Base-by-base conservation (phyloP, 768 basidiomycete genomes). In the Daedalea quercina region DNA sequence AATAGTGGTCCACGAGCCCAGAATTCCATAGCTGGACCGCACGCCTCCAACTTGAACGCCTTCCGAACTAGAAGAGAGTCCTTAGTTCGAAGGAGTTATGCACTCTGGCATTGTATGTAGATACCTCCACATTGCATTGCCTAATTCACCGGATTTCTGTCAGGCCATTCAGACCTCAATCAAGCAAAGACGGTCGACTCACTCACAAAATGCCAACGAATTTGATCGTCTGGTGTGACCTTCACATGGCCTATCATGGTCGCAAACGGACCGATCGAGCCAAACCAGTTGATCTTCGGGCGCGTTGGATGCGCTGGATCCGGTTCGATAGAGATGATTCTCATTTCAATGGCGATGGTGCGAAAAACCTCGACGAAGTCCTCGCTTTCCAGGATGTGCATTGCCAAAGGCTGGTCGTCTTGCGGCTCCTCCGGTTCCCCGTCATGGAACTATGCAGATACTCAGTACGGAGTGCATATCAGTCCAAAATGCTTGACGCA, bases 151-250 rank as follows among this genome's bases (percentile, higher is more conserved):
- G 28, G 76, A 54, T 23, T 47, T 50, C 47, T 40, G 33, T 50
- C 24, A 49, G 48, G 23, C 48, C 62, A 43, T 42, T 57, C 24
- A 33, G 19, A 11, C 9, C 43, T 11, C 19, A 33, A 26, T 15
- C 17, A 1, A 33, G 40, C 12, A 37, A 15, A 35, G 12, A 23
- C 23, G 20, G 11, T 24, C 34, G 1, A 24, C 52, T 43, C 3
- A 69, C 83, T 60, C 63, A 86, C 85, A 64, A 81, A 83, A 65
- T 79, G 76, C 82, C 82, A 84, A 49, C 77, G 74, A 9, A 85
- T 65, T 44, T 82, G 73, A 48, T 76, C 69, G 51, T 87, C 83
- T 0, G 73, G 69, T 0, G 80, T 80, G 64, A 87, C 72, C 57
- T 72, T 70, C 15, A 85, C 77, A 23, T 63, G 69, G 2, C 86